Percentiles rank a stretch among this genome's conserved stretches.
Conservation (phyloP, 768 basidiomycete genomes). For the Macrolepiota albuminosa region DNA sequence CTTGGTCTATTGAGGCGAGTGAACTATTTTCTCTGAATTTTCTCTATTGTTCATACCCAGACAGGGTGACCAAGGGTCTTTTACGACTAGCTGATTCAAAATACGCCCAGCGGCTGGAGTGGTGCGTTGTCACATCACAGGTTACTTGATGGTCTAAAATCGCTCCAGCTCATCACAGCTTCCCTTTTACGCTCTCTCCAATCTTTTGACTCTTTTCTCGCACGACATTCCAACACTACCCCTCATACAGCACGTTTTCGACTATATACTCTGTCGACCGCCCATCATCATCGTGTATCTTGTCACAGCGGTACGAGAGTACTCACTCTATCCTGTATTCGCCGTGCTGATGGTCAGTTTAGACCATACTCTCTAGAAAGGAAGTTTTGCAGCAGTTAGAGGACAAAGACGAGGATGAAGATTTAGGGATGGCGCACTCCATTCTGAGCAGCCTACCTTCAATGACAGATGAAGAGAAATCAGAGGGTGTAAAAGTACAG, state of each 20-base stretch:
- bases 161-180: constrained; percentile 60
- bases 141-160: not conserved
- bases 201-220: constrained; percentile 86
- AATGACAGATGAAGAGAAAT: constrained; percentile 30
- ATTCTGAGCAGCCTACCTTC: constrained; percentile 61
- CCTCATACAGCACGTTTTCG: constrained; percentile 88
- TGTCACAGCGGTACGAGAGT: constrained; percentile 63
- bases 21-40: not conserved
- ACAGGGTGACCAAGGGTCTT: constrained; percentile 70
- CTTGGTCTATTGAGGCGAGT: constrained; percentile 70
- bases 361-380: constrained; percentile 77
- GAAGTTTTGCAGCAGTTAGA: constrained; percentile 57
- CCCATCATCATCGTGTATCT: constrained; percentile 82
- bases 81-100: constrained; percentile 66
- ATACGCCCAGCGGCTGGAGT: constrained; percentile 64
- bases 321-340: not conserved
- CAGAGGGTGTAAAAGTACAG: not conserved
- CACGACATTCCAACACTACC: constrained; percentile 90
- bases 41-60: not conserved
- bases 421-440: constrained; percentile 66
- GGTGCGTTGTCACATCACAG: constrained; percentile 32
- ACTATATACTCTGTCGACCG: constrained; percentile 80
- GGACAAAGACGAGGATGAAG: constrained; percentile 63
- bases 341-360: not conserved
- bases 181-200: constrained; percentile 87